Evolutionary conservation across 2,329 filamentous ascomycete species (phyloP).

Genomic region (Ophiosphaerella herpotricha): DNA sequence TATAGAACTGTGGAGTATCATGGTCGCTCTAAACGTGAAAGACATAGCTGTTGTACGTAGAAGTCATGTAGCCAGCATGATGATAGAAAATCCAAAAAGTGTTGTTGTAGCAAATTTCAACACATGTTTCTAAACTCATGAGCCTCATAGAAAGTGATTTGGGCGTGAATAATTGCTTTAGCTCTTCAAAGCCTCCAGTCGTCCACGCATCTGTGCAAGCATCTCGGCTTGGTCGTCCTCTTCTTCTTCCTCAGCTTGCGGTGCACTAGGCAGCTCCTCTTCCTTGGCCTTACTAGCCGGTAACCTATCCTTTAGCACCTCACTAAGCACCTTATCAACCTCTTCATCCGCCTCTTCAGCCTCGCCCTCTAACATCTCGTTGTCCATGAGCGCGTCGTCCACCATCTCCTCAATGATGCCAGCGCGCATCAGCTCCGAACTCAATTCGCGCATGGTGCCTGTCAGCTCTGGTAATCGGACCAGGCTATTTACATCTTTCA

Average conservation of each 20-base stretch:
- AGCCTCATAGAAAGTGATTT: too few relatives aligned
- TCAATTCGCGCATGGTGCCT: constrained; percentile 86
- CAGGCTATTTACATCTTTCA: constrained; percentile 93
- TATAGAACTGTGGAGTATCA: too few relatives aligned
- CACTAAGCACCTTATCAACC: constrained; percentile 89
- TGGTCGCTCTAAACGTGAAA: too few relatives aligned
- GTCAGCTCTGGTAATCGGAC: constrained; percentile 84
- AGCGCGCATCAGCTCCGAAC: constrained; percentile 86
- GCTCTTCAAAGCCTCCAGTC: constrained; percentile 85
- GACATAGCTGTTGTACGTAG: too few relatives aligned
- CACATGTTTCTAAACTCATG: too few relatives aligned
- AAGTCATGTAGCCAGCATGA: too few relatives aligned
- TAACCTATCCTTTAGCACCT: constrained; percentile 83
- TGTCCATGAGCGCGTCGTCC: constrained; percentile 76
- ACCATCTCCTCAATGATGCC: constrained; percentile 99
- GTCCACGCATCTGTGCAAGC: constrained; percentile 90
- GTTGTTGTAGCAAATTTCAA: too few relatives aligned
- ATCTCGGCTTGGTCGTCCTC: constrained; percentile 88
- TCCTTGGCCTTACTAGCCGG: constrained; percentile 66
- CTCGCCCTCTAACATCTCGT: constrained; percentile 68
- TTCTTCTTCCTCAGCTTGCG: constrained; percentile 68
- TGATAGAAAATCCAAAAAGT: too few relatives aligned
- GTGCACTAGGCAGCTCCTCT: constrained; percentile 57
- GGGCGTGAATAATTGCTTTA: background rate
- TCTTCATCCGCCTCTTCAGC: constrained; percentile 74